Base-by-base conservation (phyloP, 352 stramenopile genomes). In the Phytopythium litorale region DNA sequence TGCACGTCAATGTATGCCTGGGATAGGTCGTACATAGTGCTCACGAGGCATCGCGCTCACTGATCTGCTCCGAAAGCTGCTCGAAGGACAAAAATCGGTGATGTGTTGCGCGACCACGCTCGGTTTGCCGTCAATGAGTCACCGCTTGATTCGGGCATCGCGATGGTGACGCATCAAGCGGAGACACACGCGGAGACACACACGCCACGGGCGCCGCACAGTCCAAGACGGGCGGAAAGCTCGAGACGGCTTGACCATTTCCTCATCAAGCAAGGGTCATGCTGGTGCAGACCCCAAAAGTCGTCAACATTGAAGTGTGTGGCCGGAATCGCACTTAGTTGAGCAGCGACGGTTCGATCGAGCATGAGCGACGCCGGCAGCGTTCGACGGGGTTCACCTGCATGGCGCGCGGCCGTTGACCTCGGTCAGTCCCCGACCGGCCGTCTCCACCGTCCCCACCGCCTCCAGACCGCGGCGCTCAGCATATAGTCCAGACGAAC, bases 41-140 rank as follows among this genome's bases (percentile, higher is more conserved):
- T 55, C 32, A 69, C 63, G 13, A 69, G 43, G 57, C 63, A 35
- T 69, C 58, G 30, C 62, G 62, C 54, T 67, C 57, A 23, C n/a
- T n/a, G 16, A 73, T 35, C 32, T 49, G 28, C 38, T 57, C 35
- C 11, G 28, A 18, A 7, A 61, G 23, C 35, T 62, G 45, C 11
- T 38, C 19, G 16, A 61, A 48, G 1, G 57, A 65, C 51, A 43
- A 55, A 48, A 69, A 46, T 59, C 62, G n/a, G 62, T 68, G 4
- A 68, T 38, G 43, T 50, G 62, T 23, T 68, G 56, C 25, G 56
- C 56, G 19, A 68, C 0, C 18, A 72, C 40, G 7, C 66, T 57
- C 16, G 56, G 19, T 32, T 62, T 63, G 25, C 49, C 57, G 1
- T 72, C 66, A 28, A 28, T 28, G 25, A 28, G 25, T 28, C 25